phyloP scores from a whole-genome alignment of 192 early-diverging fungal genomes.

The Piromyces sp. region DNA sequence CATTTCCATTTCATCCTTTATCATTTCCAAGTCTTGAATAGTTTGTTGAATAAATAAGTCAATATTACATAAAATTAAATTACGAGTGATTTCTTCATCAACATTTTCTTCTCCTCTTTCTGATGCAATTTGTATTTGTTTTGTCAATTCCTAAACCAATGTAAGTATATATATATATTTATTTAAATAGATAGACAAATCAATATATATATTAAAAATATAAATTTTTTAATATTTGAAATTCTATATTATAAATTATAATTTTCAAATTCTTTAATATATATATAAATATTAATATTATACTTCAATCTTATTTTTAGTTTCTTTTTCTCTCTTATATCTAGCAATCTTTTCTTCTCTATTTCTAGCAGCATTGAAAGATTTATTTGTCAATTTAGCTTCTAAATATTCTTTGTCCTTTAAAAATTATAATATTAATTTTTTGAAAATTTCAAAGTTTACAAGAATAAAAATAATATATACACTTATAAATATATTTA shows the following conservation, averaged over 20 bases:
- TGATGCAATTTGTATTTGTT: slow-evolving; percentile 7
- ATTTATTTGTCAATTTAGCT: slow-evolving; percentile 3
- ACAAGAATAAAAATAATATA: no score
- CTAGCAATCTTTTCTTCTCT: slow-evolving; percentile 56
- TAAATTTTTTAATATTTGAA: no score
- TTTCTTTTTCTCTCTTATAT: slow-evolving; percentile 56
- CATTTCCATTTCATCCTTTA: slow-evolving; percentile 65
- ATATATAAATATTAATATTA: no score
- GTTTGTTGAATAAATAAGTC: slow-evolving; percentile 53
- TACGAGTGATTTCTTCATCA: slow-evolving; percentile 63
- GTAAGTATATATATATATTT: no score
- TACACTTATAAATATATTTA: neutral
- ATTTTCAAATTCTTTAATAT: no score
- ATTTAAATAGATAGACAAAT: no score
- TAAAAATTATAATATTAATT: neutral
- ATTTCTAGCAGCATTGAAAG: slow-evolving; percentile 25
- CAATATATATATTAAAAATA: no score
- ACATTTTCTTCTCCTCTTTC: slow-evolving; percentile 20
- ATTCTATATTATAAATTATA: no score
- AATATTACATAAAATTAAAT: slow-evolving; percentile 51
- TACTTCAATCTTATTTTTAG: slow-evolving; percentile 32
- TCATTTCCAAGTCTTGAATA: slow-evolving; percentile 44
- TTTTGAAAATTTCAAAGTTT: no score
- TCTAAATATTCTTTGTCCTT: slow-evolving; percentile 17
- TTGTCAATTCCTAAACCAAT: neutral